Evolutionary conservation across 1,284 basidiomycete species (phyloP), one percentile per base, ranked within the genome.

Genomic region (Boletus smithii): DNA sequence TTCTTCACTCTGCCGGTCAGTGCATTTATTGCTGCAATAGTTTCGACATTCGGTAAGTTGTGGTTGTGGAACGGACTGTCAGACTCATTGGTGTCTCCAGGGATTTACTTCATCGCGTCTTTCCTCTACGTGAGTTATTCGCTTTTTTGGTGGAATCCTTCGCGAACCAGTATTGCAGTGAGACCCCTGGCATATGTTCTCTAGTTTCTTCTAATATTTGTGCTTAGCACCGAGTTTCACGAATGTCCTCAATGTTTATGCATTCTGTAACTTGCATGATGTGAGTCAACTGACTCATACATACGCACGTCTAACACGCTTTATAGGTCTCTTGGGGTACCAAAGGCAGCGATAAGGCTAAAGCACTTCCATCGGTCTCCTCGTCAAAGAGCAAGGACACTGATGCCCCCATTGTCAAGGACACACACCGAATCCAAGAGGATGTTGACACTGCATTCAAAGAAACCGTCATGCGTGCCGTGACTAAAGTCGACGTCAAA

Each of bases 161-260:
- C 8, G 11, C 32, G 42, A 52, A 51, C 46, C 37, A 33, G n/a
- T 14, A 27, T 40, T 50, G 11, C 54, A 93, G 88, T 81, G 88
- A 50, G 95, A 98, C 70, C 95, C 95, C 6, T 97, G 95, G 95
- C 95, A 98, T 67, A 91, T 99, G 86, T 82, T 95, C 68, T 92
- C 91, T n/a, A 94, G 91, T 61, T 95, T 97, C 77, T 75, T 88
- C 57, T 95, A 97, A 68, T 98, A 97, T 67, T 73, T 97, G 58
- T 82, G 85, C 54, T 69, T 97, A 44, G 94, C 93, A 14, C 91
- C 91, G 0, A 91, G 88, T 58, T 95, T 95, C 72, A 93, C 86
- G 41, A 97, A 97, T 62, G 85, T 97, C 23, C 79, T 98, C 57
- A 97, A 97, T 68, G 91, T 95, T 27, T 97, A 97, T 63, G 92